Evolutionary conservation across 1,139 yeast genomes (phyloP).

Genomic region (Geotrichum cucujoidarum): DNA sequence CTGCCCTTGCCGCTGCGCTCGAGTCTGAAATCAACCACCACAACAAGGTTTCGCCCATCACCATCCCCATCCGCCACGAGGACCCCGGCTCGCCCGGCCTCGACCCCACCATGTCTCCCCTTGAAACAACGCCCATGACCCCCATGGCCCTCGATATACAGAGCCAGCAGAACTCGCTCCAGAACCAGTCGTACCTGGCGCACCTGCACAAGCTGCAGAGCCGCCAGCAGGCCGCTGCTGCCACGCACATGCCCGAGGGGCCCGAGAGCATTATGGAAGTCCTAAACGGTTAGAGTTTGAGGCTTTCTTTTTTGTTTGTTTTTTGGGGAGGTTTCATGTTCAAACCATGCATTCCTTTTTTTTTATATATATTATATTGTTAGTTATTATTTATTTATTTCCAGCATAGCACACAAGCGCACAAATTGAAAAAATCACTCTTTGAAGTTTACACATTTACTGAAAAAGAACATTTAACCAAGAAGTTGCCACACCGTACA

Average conservation of each 20-base stretch:
- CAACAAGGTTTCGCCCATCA: constrained; percentile 10
- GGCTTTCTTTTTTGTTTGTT: neutral
- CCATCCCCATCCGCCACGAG: constrained; percentile 8
- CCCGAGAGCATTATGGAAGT: constrained; percentile 11
- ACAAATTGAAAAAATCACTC: neutral
- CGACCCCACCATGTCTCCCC: constrained; percentile 17
- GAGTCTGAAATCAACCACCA: constrained; percentile 5
- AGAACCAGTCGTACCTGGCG: constrained; percentile 7
- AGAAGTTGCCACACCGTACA: neutral
- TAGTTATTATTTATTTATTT: neutral
- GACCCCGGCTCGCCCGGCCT: constrained; percentile 19
- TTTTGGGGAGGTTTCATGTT: neutral
- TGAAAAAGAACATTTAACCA: neutral
- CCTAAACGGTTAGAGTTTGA: constrained; percentile 3
- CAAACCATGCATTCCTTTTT: neutral
- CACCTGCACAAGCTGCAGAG: constrained; percentile 6
- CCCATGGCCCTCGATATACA: constrained; percentile 20
- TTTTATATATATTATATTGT: neutral
- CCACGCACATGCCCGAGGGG: no score
- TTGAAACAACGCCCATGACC: constrained; percentile 19
- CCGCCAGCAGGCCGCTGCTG: neutral
- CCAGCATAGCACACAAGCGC: neutral
- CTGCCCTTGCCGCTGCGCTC: constrained; percentile 16
- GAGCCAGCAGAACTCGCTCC: constrained; percentile 5
- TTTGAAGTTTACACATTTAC: neutral